A percentile compares a stretch with the other conserved stretches of the same genome.
Conservation (phyloP, 257 asterid species). For the Solanum acaule region DNA sequence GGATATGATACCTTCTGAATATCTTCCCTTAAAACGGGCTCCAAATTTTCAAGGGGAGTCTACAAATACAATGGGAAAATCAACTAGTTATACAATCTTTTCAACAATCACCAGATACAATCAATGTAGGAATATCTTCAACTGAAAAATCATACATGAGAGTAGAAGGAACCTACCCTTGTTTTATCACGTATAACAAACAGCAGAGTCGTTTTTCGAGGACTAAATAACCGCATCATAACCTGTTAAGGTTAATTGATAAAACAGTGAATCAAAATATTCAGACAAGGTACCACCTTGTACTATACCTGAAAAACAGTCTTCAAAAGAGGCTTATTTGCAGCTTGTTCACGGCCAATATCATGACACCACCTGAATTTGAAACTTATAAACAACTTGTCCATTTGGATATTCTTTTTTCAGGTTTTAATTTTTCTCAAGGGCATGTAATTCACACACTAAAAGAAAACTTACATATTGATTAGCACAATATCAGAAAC, state of each 20-base stretch:
- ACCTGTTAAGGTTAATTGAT: slow-evolving; percentile 32
- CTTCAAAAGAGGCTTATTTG: slow-evolving; percentile 90
- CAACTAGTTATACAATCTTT: not conserved
- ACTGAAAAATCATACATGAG: not conserved
- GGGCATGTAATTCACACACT: not conserved
- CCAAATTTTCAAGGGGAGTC: slow-evolving; percentile 90
- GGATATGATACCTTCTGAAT: slow-evolving; percentile 62
- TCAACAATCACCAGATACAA: not conserved
- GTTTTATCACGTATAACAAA: slow-evolving; percentile 95
- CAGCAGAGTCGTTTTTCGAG: slow-evolving; percentile 83
- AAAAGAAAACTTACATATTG: slow-evolving; percentile 67
- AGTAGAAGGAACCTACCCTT: slow-evolving; percentile 37
- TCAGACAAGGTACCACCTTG: not conserved
- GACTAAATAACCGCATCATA: slow-evolving; percentile 89
- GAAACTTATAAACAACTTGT: not conserved
- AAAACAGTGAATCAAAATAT: not conserved
- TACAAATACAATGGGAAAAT: slow-evolving; percentile 10
- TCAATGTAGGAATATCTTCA: not conserved
- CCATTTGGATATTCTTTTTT: not conserved
- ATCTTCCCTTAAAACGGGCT: slow-evolving; percentile 83
- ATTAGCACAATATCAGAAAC: slow-evolving; percentile 95
- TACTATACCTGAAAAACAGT: slow-evolving; percentile 77
- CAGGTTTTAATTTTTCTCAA: not conserved
- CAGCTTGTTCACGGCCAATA: slow-evolving; percentile 97
- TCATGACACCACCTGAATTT: slow-evolving; percentile 92